These are phyloP conservation scores for Kwoniella dendrophila DNA, from an alignment of 768 basidiomycete species.

Conservation along the genomic window DNA sequence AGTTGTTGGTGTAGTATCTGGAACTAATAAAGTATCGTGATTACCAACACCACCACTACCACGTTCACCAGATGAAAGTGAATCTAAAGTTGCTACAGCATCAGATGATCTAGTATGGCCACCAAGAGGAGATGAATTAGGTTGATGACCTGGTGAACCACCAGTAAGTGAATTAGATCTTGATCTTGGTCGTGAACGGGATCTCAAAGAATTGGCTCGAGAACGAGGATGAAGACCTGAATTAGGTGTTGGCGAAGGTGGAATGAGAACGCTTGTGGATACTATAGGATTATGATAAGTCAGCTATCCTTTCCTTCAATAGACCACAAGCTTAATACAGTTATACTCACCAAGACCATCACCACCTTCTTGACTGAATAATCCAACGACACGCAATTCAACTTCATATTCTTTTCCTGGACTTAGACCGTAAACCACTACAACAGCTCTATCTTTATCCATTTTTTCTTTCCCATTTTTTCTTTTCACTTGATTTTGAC, in stretches of 20 bases:
- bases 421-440: constrained; percentile 85
- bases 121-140: constrained; percentile 5
- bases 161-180: constrained; percentile 47
- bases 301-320: too few species aligned
- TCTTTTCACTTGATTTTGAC: too few species aligned
- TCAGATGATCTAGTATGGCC: constrained; percentile 17
- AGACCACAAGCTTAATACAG: too few species aligned
- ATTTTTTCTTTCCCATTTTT: constrained; percentile 21
- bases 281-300: too few species aligned
- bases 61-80: constrained; percentile 1
- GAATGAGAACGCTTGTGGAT: constrained; percentile 44
- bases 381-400: constrained; percentile 70
- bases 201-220: constrained; percentile 51
- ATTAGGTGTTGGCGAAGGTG: constrained; percentile 29
- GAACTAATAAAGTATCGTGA: constrained; percentile 10
- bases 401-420: constrained; percentile 90
- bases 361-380: constrained; percentile 33
- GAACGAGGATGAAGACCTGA: constrained; percentile 42
- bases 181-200: constrained; percentile 49
- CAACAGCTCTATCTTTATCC: constrained; percentile 78
- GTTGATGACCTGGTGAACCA: constrained; percentile 12
- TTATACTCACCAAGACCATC: constrained; percentile 37
- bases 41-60: too few species aligned
- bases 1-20: constrained; percentile 26
- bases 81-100: constrained; percentile 15